Evolutionary conservation across 805 yeast genomes (phyloP).

Genomic region (Suhomyces pyralidae): DNA sequence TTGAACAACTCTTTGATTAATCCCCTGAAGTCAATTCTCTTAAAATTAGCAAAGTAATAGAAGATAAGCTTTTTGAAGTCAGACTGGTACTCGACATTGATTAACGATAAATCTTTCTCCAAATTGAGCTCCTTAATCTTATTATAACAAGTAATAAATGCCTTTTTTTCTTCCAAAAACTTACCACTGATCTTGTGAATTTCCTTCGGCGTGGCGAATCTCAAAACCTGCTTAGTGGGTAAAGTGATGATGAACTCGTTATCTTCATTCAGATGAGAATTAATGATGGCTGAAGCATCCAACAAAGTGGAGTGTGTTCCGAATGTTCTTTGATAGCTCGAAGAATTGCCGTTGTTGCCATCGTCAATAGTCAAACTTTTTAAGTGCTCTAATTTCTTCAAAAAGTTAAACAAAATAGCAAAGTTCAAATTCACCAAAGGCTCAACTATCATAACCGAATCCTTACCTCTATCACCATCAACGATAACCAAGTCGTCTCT

Average conservation of each 20-base stretch:
- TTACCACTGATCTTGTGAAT: slow-evolving; percentile 58
- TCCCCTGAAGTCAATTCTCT: slow-evolving; percentile 42
- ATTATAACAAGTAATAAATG: slow-evolving; percentile 59
- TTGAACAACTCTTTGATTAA: slow-evolving; percentile 45
- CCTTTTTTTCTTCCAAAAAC: slow-evolving; percentile 68
- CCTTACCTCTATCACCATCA: slow-evolving; percentile 85
- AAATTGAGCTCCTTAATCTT: slow-evolving; percentile 49
- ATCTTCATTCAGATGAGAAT: slow-evolving; percentile 47
- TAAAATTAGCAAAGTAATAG: slow-evolving; percentile 46
- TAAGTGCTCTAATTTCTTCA: slow-evolving; percentile 70
- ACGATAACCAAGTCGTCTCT: slow-evolving; percentile 68
- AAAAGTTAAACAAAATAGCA: slow-evolving; percentile 69
- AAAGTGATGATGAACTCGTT: slow-evolving; percentile 60
- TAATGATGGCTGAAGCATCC: slow-evolving; percentile 35
- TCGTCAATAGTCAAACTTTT: slow-evolving; percentile 45
- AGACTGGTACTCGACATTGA: slow-evolving; percentile 44
- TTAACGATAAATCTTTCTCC: slow-evolving; percentile 33
- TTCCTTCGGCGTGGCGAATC: slow-evolving; percentile 76
- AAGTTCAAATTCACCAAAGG: slow-evolving; percentile 60
- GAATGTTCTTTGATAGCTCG: slow-evolving; percentile 19
- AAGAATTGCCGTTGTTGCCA: slow-evolving; percentile 14
- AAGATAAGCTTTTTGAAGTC: slow-evolving; percentile 46
- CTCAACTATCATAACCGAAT: slow-evolving; percentile 67
- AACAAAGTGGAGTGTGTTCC: slow-evolving; percentile 40
- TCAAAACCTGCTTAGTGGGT: slow-evolving; percentile 72